Evolutionary conservation across 2,329 filamentous ascomycete species (phyloP).

Genomic region (Magnaporthiopsis poae): DNA sequence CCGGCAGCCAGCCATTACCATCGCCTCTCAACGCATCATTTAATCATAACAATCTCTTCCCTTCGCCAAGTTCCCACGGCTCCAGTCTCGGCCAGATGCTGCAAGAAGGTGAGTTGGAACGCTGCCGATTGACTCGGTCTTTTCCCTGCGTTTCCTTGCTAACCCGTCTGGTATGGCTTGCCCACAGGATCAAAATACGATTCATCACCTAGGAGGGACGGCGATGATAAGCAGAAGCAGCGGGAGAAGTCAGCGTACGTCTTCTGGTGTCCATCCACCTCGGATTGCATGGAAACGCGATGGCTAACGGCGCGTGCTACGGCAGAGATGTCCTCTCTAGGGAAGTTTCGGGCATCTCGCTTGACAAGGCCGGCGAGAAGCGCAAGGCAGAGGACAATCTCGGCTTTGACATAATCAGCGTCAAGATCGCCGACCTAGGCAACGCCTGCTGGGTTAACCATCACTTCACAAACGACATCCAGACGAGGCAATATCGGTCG

Average conservation of each 20-base stretch:
- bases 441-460: constrained; percentile 99
- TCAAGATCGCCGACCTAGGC: constrained; percentile 96
- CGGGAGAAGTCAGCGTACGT: constrained; percentile 89
- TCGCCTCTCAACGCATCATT: constrained; percentile 91
- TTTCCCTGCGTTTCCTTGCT: neutral
- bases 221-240: constrained; percentile 61
- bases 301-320: constrained; percentile 8
- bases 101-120: constrained; percentile 55
- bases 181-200: constrained; percentile 5
- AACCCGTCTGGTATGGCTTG: neutral
- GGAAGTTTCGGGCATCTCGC: constrained; percentile 87
- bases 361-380: constrained; percentile 68
- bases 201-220: constrained; percentile 25
- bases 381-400: constrained; percentile 47
- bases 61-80: constrained; percentile 48
- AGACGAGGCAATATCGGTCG: constrained; percentile 92
- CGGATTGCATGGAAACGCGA: neutral
- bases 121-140: neutral
- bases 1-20: constrained; percentile 88
- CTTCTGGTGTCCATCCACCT: neutral
- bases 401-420: constrained; percentile 70
- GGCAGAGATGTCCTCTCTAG: constrained; percentile 74
- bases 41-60: constrained; percentile 64
- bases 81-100: constrained; percentile 77
- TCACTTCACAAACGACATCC: constrained; percentile 98